Base-by-base conservation (phyloP, 2,329 filamentous ascomycete species). In the Arthrobotrys conoides region DNA sequence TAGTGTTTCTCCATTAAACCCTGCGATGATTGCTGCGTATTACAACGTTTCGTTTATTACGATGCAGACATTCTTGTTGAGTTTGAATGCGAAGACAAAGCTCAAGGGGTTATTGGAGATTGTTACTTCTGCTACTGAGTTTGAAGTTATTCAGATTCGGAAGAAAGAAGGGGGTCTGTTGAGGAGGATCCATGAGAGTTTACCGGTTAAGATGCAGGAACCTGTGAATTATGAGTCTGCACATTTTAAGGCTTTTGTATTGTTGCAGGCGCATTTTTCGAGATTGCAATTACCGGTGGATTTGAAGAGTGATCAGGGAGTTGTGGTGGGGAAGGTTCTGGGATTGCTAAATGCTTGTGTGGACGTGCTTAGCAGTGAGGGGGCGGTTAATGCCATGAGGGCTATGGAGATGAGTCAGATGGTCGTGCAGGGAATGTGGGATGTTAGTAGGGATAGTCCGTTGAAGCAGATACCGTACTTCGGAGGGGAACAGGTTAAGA, bases 331-430 rank as follows among this genome's bases (percentile, higher is more conserved):
- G 71, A 96, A 96, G 85, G 90, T 96, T 0, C 87, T 98, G 71
- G 93, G 92, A 83, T 88, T 99, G 10, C 88, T 99, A 57, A 96
- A 93, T 83, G 95, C 96, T 22, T 93, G 92, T 82, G 96, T 98
- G 22, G 96, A 99, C 84, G 94, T 99, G 16, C 88, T 99, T 41
- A 97, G 94, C 9, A 97, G 94, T 0, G 94, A 99, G 82, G 96
- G 95, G 14, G 93, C 97, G 82, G 88, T 99, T 80, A 99, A 99
- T 83, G 95, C 96, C 77, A 97, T 97, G 91, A 94, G 92, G 82
- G 96, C 96, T 30, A 99, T 99, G 95, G 96, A 99, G 84, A 93
- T 99, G 89, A 97, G 93, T 12, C 96, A 99, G 84, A 99, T 99
- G 96, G 93, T 96, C 67, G 94, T 99, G 2, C 96, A 99, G 86